Evolutionary conservation across 352 stramenopile species (phyloP), one percentile per base, ranked within the genome.

Genomic region (Phytopythium ostracodes): DNA sequence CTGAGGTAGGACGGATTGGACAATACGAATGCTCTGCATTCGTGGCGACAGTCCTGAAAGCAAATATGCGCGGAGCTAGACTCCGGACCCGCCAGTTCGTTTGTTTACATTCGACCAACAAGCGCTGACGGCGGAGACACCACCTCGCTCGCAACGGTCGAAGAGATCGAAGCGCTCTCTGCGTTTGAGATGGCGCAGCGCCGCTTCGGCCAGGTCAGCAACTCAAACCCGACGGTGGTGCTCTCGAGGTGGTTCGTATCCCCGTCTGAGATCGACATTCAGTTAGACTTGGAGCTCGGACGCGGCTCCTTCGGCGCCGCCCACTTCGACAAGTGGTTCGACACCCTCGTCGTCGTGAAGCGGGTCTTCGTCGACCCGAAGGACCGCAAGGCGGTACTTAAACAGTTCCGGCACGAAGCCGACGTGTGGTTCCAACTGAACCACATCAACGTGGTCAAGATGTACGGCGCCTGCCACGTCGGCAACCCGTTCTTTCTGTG

Each of bases 401-500:
- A 1, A n/a, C 49, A 56, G 25, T 76, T 76, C 35, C 64, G 69
- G 20, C 53, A 65, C 11, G 70, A 76, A 53, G 44, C 70, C n/a
- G 66, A 60, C 56, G 69, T 73, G 40, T 76, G 70, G 66, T 66
- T 65, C 29, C 36, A 63, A 57, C 60, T 73, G 1, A 71, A 69
- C 20, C 66, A 76, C 38, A 67, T 66, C 8, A 66, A 76, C 47
- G 59, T 76, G 22, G 60, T 76, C 22, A 66, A 73, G 49, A 59
- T 76, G 11, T 76, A 71, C 44, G 70, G 70, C 22, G 70, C 66
- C 1, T 73, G 66, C 24, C 66, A 76, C 31, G 66, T 76, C 24
- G 70, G 66, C 12, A 55, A 73, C 22, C 70, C 70, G 29, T 76
- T 72, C 62, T 75, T 75, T 56, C 52, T 75, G 29, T 75, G 65